A percentile compares a stretch with the other conserved stretches of the same genome.
phyloP scores from a whole-genome alignment of 2,329 filamentous ascomycete genomes.

The Diaporthe aspalathi region DNA sequence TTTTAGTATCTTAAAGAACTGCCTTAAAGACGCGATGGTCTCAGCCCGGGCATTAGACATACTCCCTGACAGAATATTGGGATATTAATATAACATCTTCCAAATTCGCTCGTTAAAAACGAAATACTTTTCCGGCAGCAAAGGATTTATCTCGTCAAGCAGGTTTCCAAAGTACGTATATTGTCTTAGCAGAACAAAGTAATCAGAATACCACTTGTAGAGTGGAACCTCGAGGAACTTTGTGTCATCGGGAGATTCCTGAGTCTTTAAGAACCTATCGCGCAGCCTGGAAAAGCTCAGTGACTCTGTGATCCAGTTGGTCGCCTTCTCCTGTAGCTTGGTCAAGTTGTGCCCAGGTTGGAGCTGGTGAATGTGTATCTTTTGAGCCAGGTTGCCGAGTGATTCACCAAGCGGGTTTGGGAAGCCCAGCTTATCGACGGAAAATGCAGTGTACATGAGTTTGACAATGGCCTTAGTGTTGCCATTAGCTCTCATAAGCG shows the following conservation, averaged over 20 bases:
- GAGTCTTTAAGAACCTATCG: too few relatives aligned
- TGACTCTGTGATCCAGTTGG: constrained; percentile 35
- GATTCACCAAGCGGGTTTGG: constrained; percentile 43
- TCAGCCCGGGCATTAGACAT: constrained; percentile 39
- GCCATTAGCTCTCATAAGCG: too few relatives aligned
- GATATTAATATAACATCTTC: constrained; percentile 47
- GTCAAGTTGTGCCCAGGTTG: constrained; percentile 42
- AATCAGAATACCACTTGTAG: constrained; percentile 43
- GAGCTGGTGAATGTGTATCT: constrained; percentile 43
- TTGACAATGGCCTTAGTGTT: too few relatives aligned
- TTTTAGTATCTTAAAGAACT: constrained; percentile 40
- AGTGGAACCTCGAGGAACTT: constrained; percentile 38
- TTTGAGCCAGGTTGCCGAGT: constrained; percentile 36
- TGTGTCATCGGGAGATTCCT: too few relatives aligned
- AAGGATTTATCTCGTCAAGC: constrained; percentile 41
- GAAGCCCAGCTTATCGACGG: constrained; percentile 42
- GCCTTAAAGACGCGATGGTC: constrained; percentile 35
- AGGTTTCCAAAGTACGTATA: constrained; percentile 44
- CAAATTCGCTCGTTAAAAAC: constrained; percentile 45
- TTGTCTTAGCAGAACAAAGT: constrained; percentile 40
- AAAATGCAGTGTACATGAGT: too few relatives aligned
- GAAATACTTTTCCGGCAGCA: constrained; percentile 38
- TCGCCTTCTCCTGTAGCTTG: constrained; percentile 39
- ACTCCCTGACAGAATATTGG: constrained; percentile 40
- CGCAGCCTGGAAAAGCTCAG: constrained; percentile 30